Evolutionary conservation across 805 yeast genomes (phyloP), one percentile per base, ranked within the genome.

Genomic region (Kluyveromyces dobzhanskii): DNA sequence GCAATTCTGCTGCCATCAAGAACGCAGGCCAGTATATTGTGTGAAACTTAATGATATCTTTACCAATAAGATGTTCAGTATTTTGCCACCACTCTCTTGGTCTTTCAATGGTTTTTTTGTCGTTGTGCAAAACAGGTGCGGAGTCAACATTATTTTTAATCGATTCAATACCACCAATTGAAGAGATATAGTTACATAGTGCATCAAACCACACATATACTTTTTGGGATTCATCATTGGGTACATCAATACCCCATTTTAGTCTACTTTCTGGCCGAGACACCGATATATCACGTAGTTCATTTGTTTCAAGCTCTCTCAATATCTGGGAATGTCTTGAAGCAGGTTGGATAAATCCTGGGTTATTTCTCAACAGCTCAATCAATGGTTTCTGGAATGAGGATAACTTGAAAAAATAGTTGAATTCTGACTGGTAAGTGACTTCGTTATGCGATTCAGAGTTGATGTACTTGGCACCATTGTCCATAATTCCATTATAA

Each of bases 141-240:
- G 44, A n/a, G 21, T 49, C 37, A 25, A 51, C 33, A 27, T 44
- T 13, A 46, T 48, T 17, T 44, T 55, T 18, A 10, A 51, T 23
- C 4, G 50, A 40, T 17, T 56, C 47, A 2, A 81, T 79, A 35
- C 71, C 83, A 2, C 85, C 85, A 3, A 75, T 64, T 1, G 85
- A 71, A 1, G 97, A 84, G 4, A 86, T 39, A 54, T 92, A 92
- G 58, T 87, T 92, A 32, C 82, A 69, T 32, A 92, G 67, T 0
- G 98, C 98, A 63, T 92, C 98, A 43, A 92, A 80, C 98, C 98
- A 92, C 12, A 92, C 98, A 53, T 92, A 92, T 38, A 92, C 78
- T 35, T 73, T 80, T 55, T 90, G 97, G 1, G 78, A 51, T 0
- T 70, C 62, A 53, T 88, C 95, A 17, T 69, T 67, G 2, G 98